These are phyloP conservation scores for Leishmania tarentolae DNA, from an alignment of 208 protist species.

Conservation along the genomic window DNA sequence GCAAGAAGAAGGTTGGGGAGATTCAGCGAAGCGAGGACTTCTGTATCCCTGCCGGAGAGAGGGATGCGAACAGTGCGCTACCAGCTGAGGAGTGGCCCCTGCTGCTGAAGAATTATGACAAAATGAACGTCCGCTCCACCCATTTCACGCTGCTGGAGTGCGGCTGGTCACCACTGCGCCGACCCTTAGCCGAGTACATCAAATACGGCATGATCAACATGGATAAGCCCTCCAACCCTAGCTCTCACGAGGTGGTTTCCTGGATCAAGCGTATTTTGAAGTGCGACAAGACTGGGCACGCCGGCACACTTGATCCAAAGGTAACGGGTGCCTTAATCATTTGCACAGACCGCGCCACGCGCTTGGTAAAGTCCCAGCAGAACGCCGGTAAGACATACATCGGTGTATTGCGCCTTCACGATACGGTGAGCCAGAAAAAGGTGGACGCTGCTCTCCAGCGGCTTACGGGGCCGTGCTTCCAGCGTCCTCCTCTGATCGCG, in stretches of 20 bases:
- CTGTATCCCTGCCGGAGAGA: slow-evolving; percentile 64
- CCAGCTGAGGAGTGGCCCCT: slow-evolving; percentile 97
- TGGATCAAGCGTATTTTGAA: slow-evolving; percentile 99
- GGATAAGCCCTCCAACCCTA: slow-evolving; percentile 99
- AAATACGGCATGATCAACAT: slow-evolving; percentile 99
- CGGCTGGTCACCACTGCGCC: slow-evolving; percentile 97
- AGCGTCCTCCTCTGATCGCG: slow-evolving; percentile 98
- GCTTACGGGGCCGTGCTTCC: slow-evolving; percentile 98
- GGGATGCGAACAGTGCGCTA: slow-evolving; percentile 58
- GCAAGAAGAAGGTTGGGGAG: slow-evolving; percentile 76
- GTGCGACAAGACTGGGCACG: slow-evolving; percentile 99
- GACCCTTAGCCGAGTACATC: slow-evolving; percentile 97
- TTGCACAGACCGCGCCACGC: slow-evolving; percentile 98
- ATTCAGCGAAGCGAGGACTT: slow-evolving; percentile 81
- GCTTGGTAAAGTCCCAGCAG: slow-evolving; percentile 99
- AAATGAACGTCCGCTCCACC: slow-evolving; percentile 97
- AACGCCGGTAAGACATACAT: slow-evolving; percentile 99
- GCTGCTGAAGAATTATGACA: slow-evolving; percentile 99
- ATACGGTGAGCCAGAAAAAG: slow-evolving; percentile 88
- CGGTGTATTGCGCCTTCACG: slow-evolving; percentile 97
- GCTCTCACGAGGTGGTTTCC: slow-evolving; percentile 99
- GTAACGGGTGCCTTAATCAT: slow-evolving; percentile 99
- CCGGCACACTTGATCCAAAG: slow-evolving; percentile 99
- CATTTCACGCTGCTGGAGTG: slow-evolving; percentile 98
- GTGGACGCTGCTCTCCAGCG: slow-evolving; percentile 94